A percentile compares a stretch with the other conserved stretches of the same genome.
These are phyloP conservation scores for Fusarium oxysporum DNA, from an alignment of 2,329 filamentous ascomycete genomes.

Conservation along the genomic window DNA sequence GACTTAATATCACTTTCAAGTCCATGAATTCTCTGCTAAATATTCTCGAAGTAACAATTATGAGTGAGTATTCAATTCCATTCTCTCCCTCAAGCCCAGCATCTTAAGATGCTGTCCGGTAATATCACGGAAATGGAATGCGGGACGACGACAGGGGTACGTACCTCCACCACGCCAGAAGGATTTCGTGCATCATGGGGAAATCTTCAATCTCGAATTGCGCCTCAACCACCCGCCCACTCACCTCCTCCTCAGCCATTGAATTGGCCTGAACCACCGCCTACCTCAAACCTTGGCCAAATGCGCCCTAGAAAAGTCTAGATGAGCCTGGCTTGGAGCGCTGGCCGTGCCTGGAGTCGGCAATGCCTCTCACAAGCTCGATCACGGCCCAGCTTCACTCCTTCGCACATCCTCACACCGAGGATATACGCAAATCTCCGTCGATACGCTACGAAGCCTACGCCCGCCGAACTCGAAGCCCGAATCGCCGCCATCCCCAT, in stretches of 20 bases:
- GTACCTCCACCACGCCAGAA: slow-evolving; percentile 25
- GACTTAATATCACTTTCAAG: neutral
- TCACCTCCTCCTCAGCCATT: slow-evolving; percentile 8
- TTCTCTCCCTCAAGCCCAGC: neutral
- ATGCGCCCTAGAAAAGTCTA: slow-evolving; percentile 41
- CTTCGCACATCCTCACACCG: neutral
- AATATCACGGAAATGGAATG: neutral
- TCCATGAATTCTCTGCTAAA: neutral
- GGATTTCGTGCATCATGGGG: slow-evolving; percentile 36
- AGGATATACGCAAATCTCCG: slow-evolving; percentile 1
- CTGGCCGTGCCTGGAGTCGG: slow-evolving; percentile 53
- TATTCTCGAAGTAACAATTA: accelerated
- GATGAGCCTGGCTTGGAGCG: slow-evolving; percentile 54
- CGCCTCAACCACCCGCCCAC: slow-evolving; percentile 2
- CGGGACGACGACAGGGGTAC: slow-evolving; percentile 2
- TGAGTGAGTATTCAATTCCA: neutral
- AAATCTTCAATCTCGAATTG: slow-evolving; percentile 21
- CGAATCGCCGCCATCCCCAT: slow-evolving; percentile 81
- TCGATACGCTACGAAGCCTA: slow-evolving; percentile 44
- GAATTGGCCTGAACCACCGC: neutral
- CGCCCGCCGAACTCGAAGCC: slow-evolving; percentile 51
- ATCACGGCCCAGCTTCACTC: neutral
- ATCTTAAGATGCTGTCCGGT: neutral
- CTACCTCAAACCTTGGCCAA: slow-evolving; percentile 18
- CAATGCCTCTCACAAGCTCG: slow-evolving; percentile 45